Percentiles rank a stretch among this genome's conserved stretches.
These are phyloP conservation scores for Fusarium nurragi DNA, from an alignment of 2,329 filamentous ascomycete species.

Conservation along the genomic window DNA sequence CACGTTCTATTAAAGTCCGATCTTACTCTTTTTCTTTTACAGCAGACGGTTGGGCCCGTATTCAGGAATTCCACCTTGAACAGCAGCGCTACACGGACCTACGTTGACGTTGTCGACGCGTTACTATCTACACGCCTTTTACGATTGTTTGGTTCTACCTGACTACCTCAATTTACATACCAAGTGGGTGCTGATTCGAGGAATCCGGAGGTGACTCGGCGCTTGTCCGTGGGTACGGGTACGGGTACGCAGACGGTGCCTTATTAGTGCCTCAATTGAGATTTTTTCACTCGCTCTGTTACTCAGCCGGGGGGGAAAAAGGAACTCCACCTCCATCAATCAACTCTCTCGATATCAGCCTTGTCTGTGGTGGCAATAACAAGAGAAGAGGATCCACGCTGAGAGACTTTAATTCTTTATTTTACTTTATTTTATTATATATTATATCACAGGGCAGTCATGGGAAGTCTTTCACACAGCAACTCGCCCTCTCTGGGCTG, in stretches of 20 bases:
- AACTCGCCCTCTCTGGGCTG: slow-evolving; percentile 64
- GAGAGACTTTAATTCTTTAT: neutral
- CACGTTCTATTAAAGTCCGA: neutral
- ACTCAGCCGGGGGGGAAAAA: slow-evolving; percentile 42
- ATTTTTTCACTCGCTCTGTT: slow-evolving; percentile 30
- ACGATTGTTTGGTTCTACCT: neutral
- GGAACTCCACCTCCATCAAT: slow-evolving; percentile 18
- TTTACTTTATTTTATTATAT: neutral
- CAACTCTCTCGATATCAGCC: neutral
- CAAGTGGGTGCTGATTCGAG: slow-evolving; percentile 8
- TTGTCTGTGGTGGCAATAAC: neutral
- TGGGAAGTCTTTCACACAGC: slow-evolving; percentile 48
- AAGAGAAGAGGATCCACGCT: slow-evolving; percentile 2
- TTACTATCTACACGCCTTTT: neutral
- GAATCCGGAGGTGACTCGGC: slow-evolving; percentile 25
- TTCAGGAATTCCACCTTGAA: neutral
- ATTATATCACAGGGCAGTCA: slow-evolving; percentile 23
- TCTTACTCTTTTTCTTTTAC: neutral
- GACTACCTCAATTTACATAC: neutral
- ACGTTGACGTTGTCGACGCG: neutral
- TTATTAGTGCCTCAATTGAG: slow-evolving; percentile 34
- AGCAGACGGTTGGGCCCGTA: neutral
- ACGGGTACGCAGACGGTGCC: neutral
- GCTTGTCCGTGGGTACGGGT: slow-evolving; percentile 32
- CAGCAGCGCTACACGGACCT: neutral